Evolutionary conservation across 805 yeast genomes (phyloP), one percentile per base, ranked within the genome.

Genomic region (Yamadazyma scolyti): DNA sequence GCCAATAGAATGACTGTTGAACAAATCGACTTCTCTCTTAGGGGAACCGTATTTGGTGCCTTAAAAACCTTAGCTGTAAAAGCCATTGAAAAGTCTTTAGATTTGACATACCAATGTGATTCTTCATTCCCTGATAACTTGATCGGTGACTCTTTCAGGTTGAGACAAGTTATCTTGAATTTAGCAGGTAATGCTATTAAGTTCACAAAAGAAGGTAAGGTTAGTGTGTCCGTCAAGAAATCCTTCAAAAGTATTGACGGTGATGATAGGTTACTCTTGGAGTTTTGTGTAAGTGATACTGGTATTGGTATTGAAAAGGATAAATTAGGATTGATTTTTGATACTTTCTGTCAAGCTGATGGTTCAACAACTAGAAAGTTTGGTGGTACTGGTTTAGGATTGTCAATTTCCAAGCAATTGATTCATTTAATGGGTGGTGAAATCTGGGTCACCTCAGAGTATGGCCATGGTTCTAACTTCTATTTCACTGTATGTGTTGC

Each of bases 1-100:
- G 95, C 95, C 17, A 86, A 86, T 57, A 71, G 95, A 57, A 87
- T 86, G 95, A 86, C 95, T 0, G 86, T 86, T 33, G 96, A 86
- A 52, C 84, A 83, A 51, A 86, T 85, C 39, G 94, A 88, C 40
- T 86, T 86, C 52, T 81, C 90, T 9, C 65, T 86, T 27, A 70
- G 96, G 50, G 89, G 90, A 4, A 86, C 95, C 0, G 89, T 85
- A 3, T 86, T 86, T 52, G 95, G 94, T 21, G 95, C 95, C 0
- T 69, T 86, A 53, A 86, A 86, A 58, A 86, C 96, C 1, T 62
- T 86, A 42, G 93, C 95, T 4, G 95, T 86, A 11, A 86, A 86
- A 56, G 90, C 95, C 2, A 85, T 83, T 46, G 95, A 86, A 47
- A 84, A 83, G 50, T 86, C 86, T 31, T 63, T 86, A 37, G 90